Percentiles rank a stretch among this genome's conserved stretches.
phyloP scores from a whole-genome alignment of 495 filamentous ascomycete species.

The Aspergillus ellipticus region DNA sequence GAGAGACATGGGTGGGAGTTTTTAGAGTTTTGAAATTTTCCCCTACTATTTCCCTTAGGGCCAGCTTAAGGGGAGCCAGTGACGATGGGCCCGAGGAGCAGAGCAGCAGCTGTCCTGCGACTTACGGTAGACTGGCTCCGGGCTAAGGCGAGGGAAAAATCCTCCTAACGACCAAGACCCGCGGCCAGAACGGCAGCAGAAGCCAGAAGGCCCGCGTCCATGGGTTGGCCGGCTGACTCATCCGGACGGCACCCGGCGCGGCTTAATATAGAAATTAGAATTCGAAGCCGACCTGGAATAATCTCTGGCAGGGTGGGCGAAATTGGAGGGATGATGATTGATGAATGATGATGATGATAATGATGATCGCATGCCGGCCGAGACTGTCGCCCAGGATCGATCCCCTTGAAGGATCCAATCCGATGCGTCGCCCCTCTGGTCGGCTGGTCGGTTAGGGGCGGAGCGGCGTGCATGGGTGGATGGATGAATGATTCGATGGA shows the following conservation, averaged over 20 bases:
- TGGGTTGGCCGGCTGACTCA: background rate
- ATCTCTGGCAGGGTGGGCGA: background rate
- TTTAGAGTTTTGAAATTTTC: conserved; percentile 3
- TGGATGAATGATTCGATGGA: too few species aligned
- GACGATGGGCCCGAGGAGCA: background rate
- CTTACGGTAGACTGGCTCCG: background rate
- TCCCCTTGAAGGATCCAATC: background rate
- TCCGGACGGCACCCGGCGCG: background rate
- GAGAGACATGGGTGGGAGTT: background rate
- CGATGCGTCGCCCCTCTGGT: too few species aligned
- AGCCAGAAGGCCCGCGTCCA: background rate
- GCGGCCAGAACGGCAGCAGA: background rate
- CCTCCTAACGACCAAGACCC: too few species aligned
- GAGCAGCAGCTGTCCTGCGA: background rate
- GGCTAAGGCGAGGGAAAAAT: too few species aligned
- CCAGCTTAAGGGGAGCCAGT: background rate
- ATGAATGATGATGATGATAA: background rate
- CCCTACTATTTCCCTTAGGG: background rate
- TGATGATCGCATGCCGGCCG: background rate
- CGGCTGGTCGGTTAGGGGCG: background rate
- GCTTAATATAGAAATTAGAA: background rate
- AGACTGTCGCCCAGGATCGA: background rate
- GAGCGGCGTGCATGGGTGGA: too few species aligned
- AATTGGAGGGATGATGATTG: background rate
- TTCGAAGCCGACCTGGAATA: background rate